Evolutionary conservation across 345 rosid species (phyloP).

Genomic region (Pistacia atlantica): DNA sequence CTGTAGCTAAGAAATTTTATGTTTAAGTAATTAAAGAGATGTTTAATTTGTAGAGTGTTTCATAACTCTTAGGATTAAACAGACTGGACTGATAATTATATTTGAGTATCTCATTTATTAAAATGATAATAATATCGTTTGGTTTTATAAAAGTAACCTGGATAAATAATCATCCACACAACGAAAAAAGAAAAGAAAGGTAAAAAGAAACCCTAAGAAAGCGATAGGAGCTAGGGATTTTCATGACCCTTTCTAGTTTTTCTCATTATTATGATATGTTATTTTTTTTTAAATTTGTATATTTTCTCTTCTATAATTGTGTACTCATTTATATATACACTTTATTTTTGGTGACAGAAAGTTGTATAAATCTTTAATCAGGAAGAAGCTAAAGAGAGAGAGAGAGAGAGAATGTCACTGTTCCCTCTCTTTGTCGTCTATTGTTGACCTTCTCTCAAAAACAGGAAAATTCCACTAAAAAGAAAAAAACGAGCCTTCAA

Average conservation of each 20-base stretch:
- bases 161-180: neutral
- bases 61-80: no score
- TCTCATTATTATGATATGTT: constrained; percentile 3
- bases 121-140: no score
- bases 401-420: neutral
- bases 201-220: constrained; percentile 15
- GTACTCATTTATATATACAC: constrained; percentile 24
- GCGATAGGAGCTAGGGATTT: constrained; percentile 18
- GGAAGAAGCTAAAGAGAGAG: no score
- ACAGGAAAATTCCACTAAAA: constrained; percentile 34
- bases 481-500: neutral
- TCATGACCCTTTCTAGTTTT: constrained; percentile 6
- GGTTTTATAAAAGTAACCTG: constrained; percentile 12
- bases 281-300: neutral
- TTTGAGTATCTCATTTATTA: no score
- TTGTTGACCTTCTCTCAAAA: constrained; percentile 32
- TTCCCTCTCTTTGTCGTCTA: constrained; percentile 32
- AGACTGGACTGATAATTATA: no score
- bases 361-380: constrained; percentile 12
- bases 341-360: neutral
- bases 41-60: no score
- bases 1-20: no score
- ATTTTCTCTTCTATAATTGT: constrained; percentile 30
- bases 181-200: neutral
- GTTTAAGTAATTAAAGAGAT: no score